A percentile compares a stretch with the other conserved stretches of the same genome.
phyloP scores from a whole-genome alignment of 2,329 filamentous ascomycete genomes.

The Truncatella angustata region DNA sequence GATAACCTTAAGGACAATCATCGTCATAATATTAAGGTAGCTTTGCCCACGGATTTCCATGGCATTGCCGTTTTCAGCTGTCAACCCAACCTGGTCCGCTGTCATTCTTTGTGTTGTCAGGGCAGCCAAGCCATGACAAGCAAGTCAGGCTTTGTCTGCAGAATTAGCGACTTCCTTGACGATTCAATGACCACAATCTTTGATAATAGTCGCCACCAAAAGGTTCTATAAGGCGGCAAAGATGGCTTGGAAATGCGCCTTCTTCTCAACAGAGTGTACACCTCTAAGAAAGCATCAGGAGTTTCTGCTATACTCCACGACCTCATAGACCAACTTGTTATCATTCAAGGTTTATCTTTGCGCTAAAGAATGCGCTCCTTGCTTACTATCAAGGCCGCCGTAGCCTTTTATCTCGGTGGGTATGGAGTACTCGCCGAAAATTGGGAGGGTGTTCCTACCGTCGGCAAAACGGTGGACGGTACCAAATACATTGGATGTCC shows the following conservation, averaged over 20 bases:
- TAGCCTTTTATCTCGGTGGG: background rate
- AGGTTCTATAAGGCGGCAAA: too few relatives aligned
- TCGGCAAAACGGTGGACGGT: constrained; percentile 1
- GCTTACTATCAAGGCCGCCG: background rate
- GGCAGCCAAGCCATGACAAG: background rate
- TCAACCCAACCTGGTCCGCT: background rate
- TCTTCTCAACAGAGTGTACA: background rate
- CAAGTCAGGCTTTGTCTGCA: background rate
- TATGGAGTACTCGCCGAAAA: background rate
- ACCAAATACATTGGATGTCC: constrained; percentile 16
- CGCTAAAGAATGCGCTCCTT: background rate
- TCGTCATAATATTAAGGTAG: too few relatives aligned
- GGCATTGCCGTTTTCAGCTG: background rate
- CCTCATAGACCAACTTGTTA: too few relatives aligned
- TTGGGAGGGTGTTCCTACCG: constrained; percentile 5
- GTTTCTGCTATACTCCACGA: too few relatives aligned
- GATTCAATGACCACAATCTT: background rate
- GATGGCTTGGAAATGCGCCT: too few relatives aligned
- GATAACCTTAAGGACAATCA: too few relatives aligned
- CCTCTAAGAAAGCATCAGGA: background rate
- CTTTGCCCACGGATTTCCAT: too few relatives aligned
- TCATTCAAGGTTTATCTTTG: background rate
- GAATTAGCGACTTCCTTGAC: background rate
- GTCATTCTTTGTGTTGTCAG: background rate
- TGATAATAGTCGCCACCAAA: too few relatives aligned